Evolutionary conservation across 164 flowering plant species (phyloP).

Genomic region (Berberis thunbergii): DNA sequence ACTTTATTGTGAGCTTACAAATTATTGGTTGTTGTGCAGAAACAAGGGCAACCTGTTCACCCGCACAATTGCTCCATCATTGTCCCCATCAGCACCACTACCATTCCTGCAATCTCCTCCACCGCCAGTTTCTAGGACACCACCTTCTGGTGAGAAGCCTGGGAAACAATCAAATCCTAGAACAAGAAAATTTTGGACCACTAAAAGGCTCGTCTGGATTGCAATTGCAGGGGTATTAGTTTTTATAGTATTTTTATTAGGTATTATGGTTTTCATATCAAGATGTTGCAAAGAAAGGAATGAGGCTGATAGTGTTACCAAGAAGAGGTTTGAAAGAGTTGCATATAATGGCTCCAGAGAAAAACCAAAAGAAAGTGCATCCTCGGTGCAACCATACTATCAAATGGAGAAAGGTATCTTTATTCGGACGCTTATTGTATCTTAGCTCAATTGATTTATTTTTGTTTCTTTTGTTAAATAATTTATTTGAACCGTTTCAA

Average conservation of each 20-base stretch:
- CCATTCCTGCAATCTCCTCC: conserved; percentile 31
- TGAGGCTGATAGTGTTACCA: conserved; percentile 12
- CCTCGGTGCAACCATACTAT: conserved; percentile 19
- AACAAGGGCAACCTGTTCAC: conserved; percentile 78
- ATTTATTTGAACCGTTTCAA: conserved; percentile 11
- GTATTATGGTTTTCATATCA: conserved; percentile 22
- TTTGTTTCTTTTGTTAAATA: not conserved
- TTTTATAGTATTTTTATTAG: conserved; percentile 25
- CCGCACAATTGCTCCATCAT: conserved; percentile 28
- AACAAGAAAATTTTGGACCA: conserved; percentile 18
- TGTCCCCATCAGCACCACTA: conserved; percentile 29
- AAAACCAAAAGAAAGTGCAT: conserved; percentile 16
- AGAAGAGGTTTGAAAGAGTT: conserved; percentile 13
- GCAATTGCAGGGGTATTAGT: conserved; percentile 28
- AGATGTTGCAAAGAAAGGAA: conserved; percentile 30
- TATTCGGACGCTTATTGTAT: not conserved
- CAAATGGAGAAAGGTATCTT: conserved; percentile 32
- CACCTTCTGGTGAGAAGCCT: conserved; percentile 29
- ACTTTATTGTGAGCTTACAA: too few species aligned
- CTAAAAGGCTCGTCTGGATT: conserved; percentile 29
- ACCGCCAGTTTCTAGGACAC: conserved; percentile 19
- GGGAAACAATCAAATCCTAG: conserved; percentile 11
- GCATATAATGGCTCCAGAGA: conserved; percentile 15
- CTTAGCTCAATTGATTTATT: not conserved
- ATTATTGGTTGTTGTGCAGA: conserved; percentile 19